Conservation (phyloP, 2,329 filamentous ascomycete species). For the Paracoccidioides lutzii region DNA sequence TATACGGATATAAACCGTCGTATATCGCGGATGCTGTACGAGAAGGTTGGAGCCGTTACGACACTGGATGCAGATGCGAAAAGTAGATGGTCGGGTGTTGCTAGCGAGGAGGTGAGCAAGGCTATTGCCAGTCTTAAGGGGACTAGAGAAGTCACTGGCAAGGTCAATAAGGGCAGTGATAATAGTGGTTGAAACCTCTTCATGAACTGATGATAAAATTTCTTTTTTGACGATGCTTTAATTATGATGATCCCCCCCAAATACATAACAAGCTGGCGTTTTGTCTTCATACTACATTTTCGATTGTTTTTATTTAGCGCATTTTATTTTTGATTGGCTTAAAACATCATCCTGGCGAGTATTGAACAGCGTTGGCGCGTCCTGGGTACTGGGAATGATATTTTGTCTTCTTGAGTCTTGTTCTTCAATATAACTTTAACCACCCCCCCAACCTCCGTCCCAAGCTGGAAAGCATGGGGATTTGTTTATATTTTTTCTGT, state of each 20-base stretch:
- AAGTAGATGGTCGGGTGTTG: conserved; percentile 61
- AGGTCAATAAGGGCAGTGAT: conserved; percentile 10
- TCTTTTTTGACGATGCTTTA: background rate
- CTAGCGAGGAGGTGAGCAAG: conserved; percentile 62
- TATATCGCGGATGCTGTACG: conserved; percentile 80
- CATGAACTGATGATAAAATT: background rate
- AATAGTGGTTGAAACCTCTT: conserved; percentile 6
- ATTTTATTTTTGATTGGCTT: no score
- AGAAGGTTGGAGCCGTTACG: conserved; percentile 37
- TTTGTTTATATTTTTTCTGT: background rate
- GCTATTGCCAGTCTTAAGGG: conserved; percentile 43
- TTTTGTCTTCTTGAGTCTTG: no score
- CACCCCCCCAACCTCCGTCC: no score
- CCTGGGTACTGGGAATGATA: no score
- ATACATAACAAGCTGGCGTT: no score
- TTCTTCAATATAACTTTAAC: no score
- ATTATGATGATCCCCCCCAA: background rate
- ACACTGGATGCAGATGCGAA: conserved; percentile 53
- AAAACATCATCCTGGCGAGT: no score
- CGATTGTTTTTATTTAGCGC: no score
- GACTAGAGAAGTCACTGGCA: conserved; percentile 1
- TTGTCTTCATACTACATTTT: no score
- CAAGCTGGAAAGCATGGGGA: no score
- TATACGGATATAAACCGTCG: conserved; percentile 87
- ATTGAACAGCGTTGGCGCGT: background rate